phyloP scores from a whole-genome alignment of 129 eudicot genomes.

The Centella asiatica region DNA sequence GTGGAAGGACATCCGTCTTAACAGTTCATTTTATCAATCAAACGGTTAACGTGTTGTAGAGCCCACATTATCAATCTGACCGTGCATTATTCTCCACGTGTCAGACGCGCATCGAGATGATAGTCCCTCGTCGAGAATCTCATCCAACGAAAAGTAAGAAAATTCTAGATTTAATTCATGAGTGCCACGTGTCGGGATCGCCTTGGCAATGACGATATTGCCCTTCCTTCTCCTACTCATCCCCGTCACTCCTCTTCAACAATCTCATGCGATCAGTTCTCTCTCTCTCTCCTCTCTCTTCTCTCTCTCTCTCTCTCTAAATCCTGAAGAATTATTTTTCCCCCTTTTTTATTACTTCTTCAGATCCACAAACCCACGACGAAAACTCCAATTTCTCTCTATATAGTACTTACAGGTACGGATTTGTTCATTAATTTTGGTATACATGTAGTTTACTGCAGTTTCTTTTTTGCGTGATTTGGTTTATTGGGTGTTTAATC shows the following conservation, averaged over 20 bases:
- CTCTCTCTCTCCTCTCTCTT: slow-evolving; percentile 11
- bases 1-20: background rate
- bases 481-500: slow-evolving; percentile 14
- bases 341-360: background rate
- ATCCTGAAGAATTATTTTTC: slow-evolving; percentile 1
- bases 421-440: slow-evolving; percentile 1
- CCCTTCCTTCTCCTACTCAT: slow-evolving; percentile 15
- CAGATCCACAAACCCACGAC: slow-evolving; percentile 32
- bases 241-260: slow-evolving; percentile 34
- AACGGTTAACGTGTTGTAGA: background rate
- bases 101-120: background rate
- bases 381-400: background rate
- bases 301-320: slow-evolving; percentile 1
- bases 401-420: slow-evolving; percentile 22
- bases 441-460: background rate
- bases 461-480: slow-evolving; percentile 3
- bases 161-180: slow-evolving; percentile 1
- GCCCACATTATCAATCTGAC: background rate
- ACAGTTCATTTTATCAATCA: background rate
- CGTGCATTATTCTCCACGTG: background rate
- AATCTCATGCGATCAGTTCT: slow-evolving; percentile 56
- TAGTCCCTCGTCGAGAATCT: background rate
- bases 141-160: background rate
- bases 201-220: background rate
- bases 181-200: slow-evolving; percentile 10